Percentiles rank a stretch among this genome's conserved stretches.
These are phyloP conservation scores for Coelastrella sp. DNA, from an alignment of 139 green algal species.

Conservation along the genomic window DNA sequence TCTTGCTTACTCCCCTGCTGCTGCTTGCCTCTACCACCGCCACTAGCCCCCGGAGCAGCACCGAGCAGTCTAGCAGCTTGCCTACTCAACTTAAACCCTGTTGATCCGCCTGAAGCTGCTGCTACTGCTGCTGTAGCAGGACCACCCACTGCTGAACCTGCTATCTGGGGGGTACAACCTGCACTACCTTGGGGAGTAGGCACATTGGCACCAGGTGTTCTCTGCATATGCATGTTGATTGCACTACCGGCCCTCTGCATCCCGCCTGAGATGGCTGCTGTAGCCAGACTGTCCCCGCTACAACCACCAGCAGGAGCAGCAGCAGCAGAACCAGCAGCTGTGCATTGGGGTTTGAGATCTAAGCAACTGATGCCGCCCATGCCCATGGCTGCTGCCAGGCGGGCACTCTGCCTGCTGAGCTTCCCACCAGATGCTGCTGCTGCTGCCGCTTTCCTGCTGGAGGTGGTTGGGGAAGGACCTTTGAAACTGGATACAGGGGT, in stretches of 20 bases:
- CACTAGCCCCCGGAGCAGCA: not conserved
- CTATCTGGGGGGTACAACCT: too few relatives aligned
- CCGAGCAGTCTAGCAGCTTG: not conserved
- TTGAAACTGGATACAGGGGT: not conserved
- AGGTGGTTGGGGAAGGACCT: not conserved
- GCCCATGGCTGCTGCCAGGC: not conserved
- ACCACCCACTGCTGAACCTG: too few relatives aligned
- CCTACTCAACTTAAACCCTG: not conserved
- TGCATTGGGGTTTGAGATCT: not conserved
- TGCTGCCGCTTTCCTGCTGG: not conserved
- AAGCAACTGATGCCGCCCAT: not conserved
- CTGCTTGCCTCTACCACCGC: not conserved
- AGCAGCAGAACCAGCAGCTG: not conserved
- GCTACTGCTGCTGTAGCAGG: not conserved
- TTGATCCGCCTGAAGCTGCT: not conserved
- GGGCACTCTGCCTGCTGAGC: not conserved
- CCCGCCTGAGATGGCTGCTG: too few relatives aligned
- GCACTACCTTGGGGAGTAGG: too few relatives aligned
- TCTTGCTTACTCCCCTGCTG: not conserved
- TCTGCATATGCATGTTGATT: too few relatives aligned
- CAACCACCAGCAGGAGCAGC: not conserved
- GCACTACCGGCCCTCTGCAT: too few relatives aligned
- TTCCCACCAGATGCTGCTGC: not conserved
- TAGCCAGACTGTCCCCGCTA: too few relatives aligned
- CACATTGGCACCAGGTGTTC: too few relatives aligned